Evolutionary conservation across 441 rosid species (phyloP).

Genomic region (Omphalea diandra): DNA sequence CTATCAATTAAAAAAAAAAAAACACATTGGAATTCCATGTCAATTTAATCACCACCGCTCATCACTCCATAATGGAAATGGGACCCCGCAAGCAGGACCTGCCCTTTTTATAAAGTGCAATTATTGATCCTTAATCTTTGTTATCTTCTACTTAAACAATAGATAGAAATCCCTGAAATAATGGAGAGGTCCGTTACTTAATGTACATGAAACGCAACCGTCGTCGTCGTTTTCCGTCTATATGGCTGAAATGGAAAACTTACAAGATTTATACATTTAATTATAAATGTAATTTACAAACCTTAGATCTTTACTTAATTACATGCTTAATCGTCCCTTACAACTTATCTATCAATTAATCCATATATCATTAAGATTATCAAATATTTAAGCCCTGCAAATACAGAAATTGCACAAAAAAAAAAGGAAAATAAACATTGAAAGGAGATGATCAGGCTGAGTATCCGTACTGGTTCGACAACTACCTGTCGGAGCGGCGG

Average conservation of each 20-base stretch:
- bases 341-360: neutral
- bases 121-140: too few species aligned
- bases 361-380: neutral
- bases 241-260: neutral
- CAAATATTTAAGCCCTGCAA: neutral
- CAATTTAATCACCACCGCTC: too few species aligned
- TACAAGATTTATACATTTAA: neutral
- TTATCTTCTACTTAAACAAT: too few species aligned
- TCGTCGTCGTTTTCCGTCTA: neutral
- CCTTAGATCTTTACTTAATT: neutral
- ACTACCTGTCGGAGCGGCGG: constrained; percentile 29
- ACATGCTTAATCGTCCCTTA: neutral
- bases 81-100: too few species aligned
- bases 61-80: too few species aligned
- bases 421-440: neutral
- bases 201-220: neutral
- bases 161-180: too few species aligned
- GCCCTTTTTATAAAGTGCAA: too few species aligned
- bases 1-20: too few species aligned
- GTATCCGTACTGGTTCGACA: neutral
- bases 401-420: neutral
- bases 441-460: neutral
- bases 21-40: too few species aligned
- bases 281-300: constrained; percentile 1
- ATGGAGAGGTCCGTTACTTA: too few species aligned